Evolutionary conservation across 2,329 filamentous ascomycete species (phyloP).

Genomic region (Phaeomoniella chlamydospora): DNA sequence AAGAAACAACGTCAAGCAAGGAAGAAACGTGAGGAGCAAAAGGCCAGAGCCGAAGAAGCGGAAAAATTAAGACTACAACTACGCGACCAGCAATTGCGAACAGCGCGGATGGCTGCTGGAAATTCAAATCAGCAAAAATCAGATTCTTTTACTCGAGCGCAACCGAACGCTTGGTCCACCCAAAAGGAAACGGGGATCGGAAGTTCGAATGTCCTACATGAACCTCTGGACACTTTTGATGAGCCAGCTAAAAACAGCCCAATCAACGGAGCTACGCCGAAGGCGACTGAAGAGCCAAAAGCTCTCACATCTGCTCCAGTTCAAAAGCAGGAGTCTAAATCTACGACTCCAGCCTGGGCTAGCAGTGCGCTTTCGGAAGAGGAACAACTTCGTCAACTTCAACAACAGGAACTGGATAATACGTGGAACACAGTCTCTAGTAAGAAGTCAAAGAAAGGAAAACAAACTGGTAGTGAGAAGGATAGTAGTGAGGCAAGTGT

Average conservation of each 20-base stretch:
- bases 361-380: slow-evolving; percentile 42
- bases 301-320: background rate
- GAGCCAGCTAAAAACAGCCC: slow-evolving; percentile 8
- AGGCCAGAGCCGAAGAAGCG: slow-evolving; percentile 57
- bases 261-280: slow-evolving; percentile 6
- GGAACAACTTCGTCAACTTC: slow-evolving; percentile 41
- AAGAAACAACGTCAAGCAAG: slow-evolving; percentile 95
- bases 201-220: slow-evolving; percentile 10
- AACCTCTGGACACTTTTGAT: slow-evolving; percentile 27
- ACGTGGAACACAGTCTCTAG: slow-evolving; percentile 48
- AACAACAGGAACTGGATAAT: slow-evolving; percentile 29
- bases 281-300: slow-evolving; percentile 6
- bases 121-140: slow-evolving; percentile 68
- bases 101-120: slow-evolving; percentile 69
- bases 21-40: slow-evolving; percentile 72
- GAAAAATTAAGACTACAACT: slow-evolving; percentile 64
- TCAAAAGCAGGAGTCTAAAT: slow-evolving; percentile 6
- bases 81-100: slow-evolving; percentile 70
- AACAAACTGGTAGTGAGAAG: slow-evolving; percentile 23
- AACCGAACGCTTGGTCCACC: slow-evolving; percentile 39
- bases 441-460: slow-evolving; percentile 41
- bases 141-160: slow-evolving; percentile 29
- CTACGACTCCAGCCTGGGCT: slow-evolving; percentile 24
- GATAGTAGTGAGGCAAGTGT: slow-evolving; percentile 29
- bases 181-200: slow-evolving; percentile 16